phyloP scores from a whole-genome alignment of 371 early-diverging fungal genomes.

The Mucor mucedo region DNA sequence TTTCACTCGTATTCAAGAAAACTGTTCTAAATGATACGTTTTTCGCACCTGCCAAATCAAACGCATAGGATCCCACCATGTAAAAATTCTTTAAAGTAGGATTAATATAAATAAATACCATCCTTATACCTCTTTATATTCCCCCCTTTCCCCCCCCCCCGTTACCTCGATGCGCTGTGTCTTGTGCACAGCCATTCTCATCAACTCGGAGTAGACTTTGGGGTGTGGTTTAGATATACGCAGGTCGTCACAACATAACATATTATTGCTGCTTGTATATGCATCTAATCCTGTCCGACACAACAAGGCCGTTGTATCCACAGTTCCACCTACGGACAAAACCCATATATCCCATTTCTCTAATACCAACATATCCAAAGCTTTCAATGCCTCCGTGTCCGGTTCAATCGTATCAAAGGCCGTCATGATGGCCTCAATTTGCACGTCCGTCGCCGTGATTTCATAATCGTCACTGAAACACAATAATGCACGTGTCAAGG shows the following conservation, averaged over 20 bases:
- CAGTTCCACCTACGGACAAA: constrained; percentile 26
- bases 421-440: constrained; percentile 17
- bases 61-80: constrained; percentile 39
- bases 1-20: constrained; percentile 36
- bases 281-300: constrained; percentile 1
- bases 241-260: constrained; percentile 44
- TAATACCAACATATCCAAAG: neutral
- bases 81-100: constrained; percentile 40
- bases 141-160: too few species aligned
- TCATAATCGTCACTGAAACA: constrained; percentile 15
- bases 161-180: constrained; percentile 49
- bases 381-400: constrained; percentile 2
- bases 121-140: neutral
- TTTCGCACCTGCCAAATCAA: constrained; percentile 48
- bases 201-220: constrained; percentile 46
- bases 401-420: constrained; percentile 30
- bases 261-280: constrained; percentile 19
- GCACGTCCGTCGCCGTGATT: constrained; percentile 12
- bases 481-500: constrained; percentile 27
- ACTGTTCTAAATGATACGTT: constrained; percentile 41
- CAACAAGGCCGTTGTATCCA: constrained; percentile 21
- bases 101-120: neutral
- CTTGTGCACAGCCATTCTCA: constrained; percentile 40
- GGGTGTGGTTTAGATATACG: constrained; percentile 48
- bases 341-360: constrained; percentile 48